These are phyloP conservation scores for Glycine latifolia DNA, from an alignment of 306 rosid genomes.

Conservation along the genomic window DNA sequence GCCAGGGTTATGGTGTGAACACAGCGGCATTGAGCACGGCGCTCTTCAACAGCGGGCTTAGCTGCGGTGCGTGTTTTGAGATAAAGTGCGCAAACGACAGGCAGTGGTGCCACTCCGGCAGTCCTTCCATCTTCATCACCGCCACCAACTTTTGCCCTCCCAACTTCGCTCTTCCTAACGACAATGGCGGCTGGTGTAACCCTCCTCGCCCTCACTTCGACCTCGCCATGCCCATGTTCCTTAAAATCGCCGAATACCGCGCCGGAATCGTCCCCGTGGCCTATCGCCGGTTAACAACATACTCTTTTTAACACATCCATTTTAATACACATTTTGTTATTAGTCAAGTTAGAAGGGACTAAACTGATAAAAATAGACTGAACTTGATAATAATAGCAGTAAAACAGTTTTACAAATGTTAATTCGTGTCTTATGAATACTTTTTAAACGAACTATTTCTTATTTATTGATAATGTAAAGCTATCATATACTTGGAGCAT, in stretches of 20 bases:
- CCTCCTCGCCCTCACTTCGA: conserved; percentile 97
- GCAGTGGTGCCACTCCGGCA: conserved; percentile 86
- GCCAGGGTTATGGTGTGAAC: conserved; percentile 96
- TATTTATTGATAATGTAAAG: too few species aligned
- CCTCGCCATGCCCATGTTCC: conserved; percentile 99
- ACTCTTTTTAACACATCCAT: not conserved
- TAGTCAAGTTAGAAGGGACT: too few species aligned
- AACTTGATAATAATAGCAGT: too few species aligned
- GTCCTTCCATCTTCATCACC: conserved; percentile 85
- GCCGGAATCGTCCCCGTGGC: conserved; percentile 98
- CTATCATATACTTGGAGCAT: too few species aligned
- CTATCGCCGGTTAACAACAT: conserved; percentile 69
- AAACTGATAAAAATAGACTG: too few species aligned
- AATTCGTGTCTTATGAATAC: too few species aligned
- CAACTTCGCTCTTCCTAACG: conserved; percentile 86
- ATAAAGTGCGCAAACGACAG: conserved; percentile 83
- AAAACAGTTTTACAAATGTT: too few species aligned
- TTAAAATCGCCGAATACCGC: conserved; percentile 93
- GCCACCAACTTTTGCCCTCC: conserved; percentile 99
- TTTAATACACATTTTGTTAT: too few species aligned
- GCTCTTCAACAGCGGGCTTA: conserved; percentile 81
- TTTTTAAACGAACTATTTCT: too few species aligned
- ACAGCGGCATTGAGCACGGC: conserved; percentile 96
- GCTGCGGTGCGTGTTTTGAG: conserved; percentile 95
- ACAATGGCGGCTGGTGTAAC: conserved; percentile 99